Evolutionary conservation across 1,284 basidiomycete species (phyloP).

Genomic region (Fomitopsis pinicola): DNA sequence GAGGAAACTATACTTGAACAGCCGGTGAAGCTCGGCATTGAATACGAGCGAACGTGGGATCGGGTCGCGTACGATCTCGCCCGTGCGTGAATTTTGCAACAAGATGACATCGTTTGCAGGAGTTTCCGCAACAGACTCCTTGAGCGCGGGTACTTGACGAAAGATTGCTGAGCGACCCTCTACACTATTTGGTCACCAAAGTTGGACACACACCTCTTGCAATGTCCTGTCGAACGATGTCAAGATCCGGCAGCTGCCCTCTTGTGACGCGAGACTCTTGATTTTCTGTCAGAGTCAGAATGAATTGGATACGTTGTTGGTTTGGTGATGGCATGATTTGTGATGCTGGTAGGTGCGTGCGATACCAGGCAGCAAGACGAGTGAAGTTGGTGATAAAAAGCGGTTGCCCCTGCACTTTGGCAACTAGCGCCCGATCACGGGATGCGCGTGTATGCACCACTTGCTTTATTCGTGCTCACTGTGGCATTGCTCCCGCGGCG

Average conservation of each 20-base stretch:
- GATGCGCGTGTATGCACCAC: not conserved
- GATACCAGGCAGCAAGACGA: not conserved
- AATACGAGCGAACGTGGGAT: constrained; percentile 10
- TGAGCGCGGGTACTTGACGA: not conserved
- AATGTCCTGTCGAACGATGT: not conserved
- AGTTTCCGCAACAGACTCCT: not conserved
- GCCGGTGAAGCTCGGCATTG: constrained; percentile 9
- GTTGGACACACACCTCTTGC: not conserved
- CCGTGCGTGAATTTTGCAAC: not conserved
- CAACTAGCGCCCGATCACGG: not conserved
- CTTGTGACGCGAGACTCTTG: not conserved
- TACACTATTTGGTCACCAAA: too few relatives aligned
- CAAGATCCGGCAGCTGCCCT: not conserved
- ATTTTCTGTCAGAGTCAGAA: not conserved
- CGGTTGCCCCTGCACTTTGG: not conserved
- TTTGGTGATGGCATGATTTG: not conserved
- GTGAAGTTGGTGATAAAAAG: not conserved
- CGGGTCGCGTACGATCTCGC: constrained; percentile 2
- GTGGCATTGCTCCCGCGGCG: not conserved
- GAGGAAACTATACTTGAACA: constrained; percentile 18
- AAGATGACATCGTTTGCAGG: not conserved
- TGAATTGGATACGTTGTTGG: not conserved
- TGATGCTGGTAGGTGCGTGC: not conserved
- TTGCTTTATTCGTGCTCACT: not conserved
- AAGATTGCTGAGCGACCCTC: too few relatives aligned